Conservation (phyloP, 2,329 filamentous ascomycete genomes). For the Mycosphaerella arachidis region DNA sequence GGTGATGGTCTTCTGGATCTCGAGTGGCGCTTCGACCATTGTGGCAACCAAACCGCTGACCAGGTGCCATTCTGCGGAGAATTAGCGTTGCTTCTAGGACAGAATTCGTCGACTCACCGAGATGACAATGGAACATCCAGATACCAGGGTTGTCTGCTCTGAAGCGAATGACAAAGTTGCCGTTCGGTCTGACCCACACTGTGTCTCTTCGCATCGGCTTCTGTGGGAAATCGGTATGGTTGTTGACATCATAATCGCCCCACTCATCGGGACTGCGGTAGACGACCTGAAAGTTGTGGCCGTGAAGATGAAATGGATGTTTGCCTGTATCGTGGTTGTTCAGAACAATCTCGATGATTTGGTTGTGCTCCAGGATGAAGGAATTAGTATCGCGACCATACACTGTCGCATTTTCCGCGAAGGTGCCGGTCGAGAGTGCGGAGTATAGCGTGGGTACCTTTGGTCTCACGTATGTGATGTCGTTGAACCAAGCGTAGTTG, state of each 20-base stretch:
- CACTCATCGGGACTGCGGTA: slow-evolving; percentile 33
- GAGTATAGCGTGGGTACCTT: slow-evolving; percentile 80
- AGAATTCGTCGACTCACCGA: slow-evolving; percentile 8
- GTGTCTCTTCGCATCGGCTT: slow-evolving; percentile 51
- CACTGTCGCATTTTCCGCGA: slow-evolving; percentile 39
- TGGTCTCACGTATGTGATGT: slow-evolving; percentile 67
- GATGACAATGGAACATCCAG: slow-evolving; percentile 47
- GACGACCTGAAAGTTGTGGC: slow-evolving; percentile 65
- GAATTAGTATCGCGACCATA: slow-evolving; percentile 52
- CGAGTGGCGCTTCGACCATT: slow-evolving; percentile 49
- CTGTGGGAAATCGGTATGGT: slow-evolving; percentile 34
- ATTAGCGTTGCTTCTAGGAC: slow-evolving; percentile 1
- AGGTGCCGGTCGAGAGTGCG: slow-evolving; percentile 58
- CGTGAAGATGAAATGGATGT: slow-evolving; percentile 73
- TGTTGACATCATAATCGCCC: slow-evolving; percentile 32
- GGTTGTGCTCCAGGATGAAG: slow-evolving; percentile 62
- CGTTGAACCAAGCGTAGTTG: slow-evolving; percentile 62
- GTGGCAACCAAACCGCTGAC: slow-evolving; percentile 49
- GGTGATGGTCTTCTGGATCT: slow-evolving; percentile 56
- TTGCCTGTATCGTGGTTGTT: slow-evolving; percentile 70
- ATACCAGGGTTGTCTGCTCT: slow-evolving; percentile 37
- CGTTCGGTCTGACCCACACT: slow-evolving; percentile 50
- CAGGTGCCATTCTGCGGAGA: slow-evolving; percentile 46
- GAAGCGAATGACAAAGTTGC: slow-evolving; percentile 54
- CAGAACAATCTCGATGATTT: slow-evolving; percentile 69